Conservation (phyloP, 257 asterid species). For the Nicotiana benthamiana region DNA sequence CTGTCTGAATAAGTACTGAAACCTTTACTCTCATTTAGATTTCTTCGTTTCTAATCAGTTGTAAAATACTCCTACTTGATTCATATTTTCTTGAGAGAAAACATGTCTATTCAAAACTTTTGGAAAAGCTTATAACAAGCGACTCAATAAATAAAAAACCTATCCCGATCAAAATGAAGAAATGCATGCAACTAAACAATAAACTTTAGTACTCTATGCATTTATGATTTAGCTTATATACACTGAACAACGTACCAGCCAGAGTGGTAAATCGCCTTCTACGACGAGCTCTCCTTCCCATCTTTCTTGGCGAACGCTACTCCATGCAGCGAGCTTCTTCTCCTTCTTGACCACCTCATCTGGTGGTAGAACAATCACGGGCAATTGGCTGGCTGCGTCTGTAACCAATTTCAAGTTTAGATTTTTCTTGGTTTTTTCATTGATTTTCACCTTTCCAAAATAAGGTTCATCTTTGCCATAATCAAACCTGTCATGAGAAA, state of each 20-base stretch:
- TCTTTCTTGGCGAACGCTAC: conserved; percentile 63
- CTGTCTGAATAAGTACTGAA: not conserved
- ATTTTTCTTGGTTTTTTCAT: not conserved
- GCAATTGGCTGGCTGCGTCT: conserved; percentile 43
- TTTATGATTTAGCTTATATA: not conserved
- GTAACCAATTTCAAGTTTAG: conserved; percentile 10
- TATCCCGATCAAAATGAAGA: not conserved
- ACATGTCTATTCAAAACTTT: not conserved
- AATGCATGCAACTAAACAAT: not conserved
- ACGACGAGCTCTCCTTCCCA: conserved; percentile 92
- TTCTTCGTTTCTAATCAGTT: not conserved
- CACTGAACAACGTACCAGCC: conserved; percentile 50
- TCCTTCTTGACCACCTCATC: conserved; percentile 9
- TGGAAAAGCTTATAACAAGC: not conserved
- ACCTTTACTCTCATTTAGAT: not conserved
- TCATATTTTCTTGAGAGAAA: not conserved
- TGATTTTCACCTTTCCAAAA: conserved; percentile 10
- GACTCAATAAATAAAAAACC: not conserved
- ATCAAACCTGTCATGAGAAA: conserved; percentile 12
- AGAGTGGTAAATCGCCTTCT: conserved; percentile 73
- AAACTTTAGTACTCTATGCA: not conserved
- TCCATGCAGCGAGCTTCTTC: conserved; percentile 70
- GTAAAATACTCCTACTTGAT: not conserved
- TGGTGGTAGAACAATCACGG: conserved; percentile 22
- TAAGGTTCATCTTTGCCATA: conserved; percentile 16